Evolutionary conservation across 177 flowering plant genomes (phyloP), one percentile per base, ranked within the genome.

Genomic region (Vitis hybrid): DNA sequence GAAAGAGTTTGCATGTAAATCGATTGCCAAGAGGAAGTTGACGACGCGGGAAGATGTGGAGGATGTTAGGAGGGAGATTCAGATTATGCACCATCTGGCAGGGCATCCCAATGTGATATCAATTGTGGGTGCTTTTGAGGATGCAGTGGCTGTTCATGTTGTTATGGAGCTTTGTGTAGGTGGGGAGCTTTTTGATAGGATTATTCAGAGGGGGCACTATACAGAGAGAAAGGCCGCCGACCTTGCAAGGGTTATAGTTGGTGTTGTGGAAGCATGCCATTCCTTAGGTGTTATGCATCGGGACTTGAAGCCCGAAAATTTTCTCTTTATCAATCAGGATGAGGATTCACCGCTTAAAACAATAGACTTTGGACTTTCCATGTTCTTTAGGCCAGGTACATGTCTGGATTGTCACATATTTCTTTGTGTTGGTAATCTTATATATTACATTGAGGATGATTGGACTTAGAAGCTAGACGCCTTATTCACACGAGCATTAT

Each of bases 271-370:
- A 65, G 84, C 92, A 5, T 90, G 94, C 69, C 94, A 90, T 77
- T 90, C 94, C 49, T 70, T 90, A 26, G 95, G 95, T n/a, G 95
- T 90, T 11, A 84, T 90, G 90, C 95, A 90, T 68, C 76, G 95
- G 51, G 95, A 90, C 68, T 72, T 90, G 66, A 90, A 90, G 85
- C 95, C 95, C 16, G 95, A 90, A 81, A 90, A 90, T 82, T 90
- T 90, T 70, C 84, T 90, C 8, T 89, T 90, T 76, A 78, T 84
- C 20, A 69, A 68, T 66, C 78, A 86, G 6, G 76, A 79, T 49
- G 96, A 90, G 83, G 88, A 89, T 0, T 65, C 93, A 2, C 79
- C 79, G 1, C 87, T 90, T 70, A 90, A 89, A 70, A 89, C 90
- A 2, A 90, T 90, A n/a, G 96, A 90, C 53, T 90, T 90, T 74